Conservation (phyloP, 2,329 filamentous ascomycete genomes). For the Seiridium unicorne region DNA sequence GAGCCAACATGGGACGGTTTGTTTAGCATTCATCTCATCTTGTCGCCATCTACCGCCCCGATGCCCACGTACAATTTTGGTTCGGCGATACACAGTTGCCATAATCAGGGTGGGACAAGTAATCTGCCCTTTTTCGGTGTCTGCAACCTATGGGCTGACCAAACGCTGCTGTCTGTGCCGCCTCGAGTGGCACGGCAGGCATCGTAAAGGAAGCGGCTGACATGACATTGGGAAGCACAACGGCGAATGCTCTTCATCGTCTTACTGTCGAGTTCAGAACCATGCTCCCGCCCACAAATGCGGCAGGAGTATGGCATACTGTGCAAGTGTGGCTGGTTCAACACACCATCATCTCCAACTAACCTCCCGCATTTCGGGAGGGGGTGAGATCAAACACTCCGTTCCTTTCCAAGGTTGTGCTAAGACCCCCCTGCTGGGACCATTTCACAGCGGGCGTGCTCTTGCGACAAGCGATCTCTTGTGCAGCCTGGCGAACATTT, state of each 20-base stretch:
- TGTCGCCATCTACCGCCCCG: background rate
- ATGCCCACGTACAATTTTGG: background rate
- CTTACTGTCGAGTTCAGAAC: background rate
- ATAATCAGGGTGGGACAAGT: background rate
- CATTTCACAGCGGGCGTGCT: background rate
- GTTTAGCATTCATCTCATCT: background rate
- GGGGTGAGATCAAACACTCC: slow-evolving; percentile 1
- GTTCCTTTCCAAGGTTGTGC: background rate
- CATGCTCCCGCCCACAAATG: background rate
- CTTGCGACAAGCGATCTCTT: too few species aligned
- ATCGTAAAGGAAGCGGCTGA: background rate
- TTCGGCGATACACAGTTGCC: background rate
- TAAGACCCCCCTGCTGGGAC: background rate
- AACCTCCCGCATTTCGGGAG: background rate
- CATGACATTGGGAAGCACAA: too few species aligned
- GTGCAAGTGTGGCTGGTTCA: slow-evolving; percentile 1
- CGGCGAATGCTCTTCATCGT: too few species aligned
- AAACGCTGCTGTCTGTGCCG: background rate
- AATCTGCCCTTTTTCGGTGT: background rate
- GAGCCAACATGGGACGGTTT: background rate
- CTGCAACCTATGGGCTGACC: background rate
- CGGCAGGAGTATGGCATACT: background rate
- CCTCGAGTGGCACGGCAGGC: background rate
- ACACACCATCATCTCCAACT: background rate
- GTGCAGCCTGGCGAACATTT: background rate